Percentiles rank a stretch among this genome's conserved stretches.
Conservation (phyloP, 495 filamentous ascomycete species). For the Penicillium subrubescens region DNA sequence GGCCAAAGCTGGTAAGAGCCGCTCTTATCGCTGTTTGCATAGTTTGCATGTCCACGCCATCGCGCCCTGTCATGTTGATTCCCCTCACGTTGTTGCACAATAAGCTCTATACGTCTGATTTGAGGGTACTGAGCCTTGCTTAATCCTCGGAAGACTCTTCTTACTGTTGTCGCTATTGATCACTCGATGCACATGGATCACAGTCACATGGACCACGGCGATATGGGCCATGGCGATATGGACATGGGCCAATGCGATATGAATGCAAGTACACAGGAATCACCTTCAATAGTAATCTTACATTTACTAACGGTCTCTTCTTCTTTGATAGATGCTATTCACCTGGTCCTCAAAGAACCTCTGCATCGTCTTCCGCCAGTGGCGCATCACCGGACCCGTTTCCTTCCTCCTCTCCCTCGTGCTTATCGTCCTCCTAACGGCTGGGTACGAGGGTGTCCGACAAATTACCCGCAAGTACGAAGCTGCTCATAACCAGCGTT, state of each 20-base stretch:
- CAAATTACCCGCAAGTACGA: constrained; percentile 78
- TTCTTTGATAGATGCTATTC: constrained; percentile 91
- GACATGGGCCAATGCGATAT: constrained; percentile 76
- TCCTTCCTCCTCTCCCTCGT: constrained; percentile 79
- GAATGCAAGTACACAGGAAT: constrained; percentile 60
- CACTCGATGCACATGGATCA: constrained; percentile 49
- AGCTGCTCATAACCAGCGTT: constrained; percentile 49
- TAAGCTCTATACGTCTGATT: not conserved
- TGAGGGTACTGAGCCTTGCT: not conserved
- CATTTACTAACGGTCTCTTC: not conserved
- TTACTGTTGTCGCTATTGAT: constrained; percentile 27
- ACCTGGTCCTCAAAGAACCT: constrained; percentile 91
- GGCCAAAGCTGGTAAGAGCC: constrained; percentile 10
- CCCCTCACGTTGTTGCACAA: not conserved
- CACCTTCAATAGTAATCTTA: not conserved
- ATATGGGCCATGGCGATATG: constrained; percentile 56
- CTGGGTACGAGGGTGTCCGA: constrained; percentile 88
- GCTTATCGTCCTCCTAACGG: constrained; percentile 77
- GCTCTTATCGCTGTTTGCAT: constrained; percentile 44
- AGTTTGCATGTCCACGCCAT: constrained; percentile 37
- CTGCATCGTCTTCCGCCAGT: constrained; percentile 91
- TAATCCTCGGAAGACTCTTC: not conserved
- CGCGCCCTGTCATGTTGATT: constrained; percentile 12
- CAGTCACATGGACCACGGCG: constrained; percentile 44
- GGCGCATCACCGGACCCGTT: constrained; percentile 75